Percentiles rank a stretch among this genome's conserved stretches.
Evolutionary conservation across 441 rosid genomes (phyloP).

Genomic region (Euphorbia schlechtendalii): DNA sequence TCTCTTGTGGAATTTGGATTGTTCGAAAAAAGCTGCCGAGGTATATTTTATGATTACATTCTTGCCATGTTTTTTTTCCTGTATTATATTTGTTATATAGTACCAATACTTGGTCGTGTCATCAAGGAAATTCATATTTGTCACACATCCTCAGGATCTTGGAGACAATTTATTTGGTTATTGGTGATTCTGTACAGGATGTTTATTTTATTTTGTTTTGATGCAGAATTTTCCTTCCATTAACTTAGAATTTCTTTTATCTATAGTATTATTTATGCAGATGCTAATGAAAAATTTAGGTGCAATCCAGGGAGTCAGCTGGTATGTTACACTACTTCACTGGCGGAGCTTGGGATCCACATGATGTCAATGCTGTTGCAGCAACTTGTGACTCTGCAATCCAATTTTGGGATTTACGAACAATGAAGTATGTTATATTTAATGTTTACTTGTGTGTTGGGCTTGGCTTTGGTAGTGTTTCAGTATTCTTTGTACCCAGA

Average conservation of each 20-base stretch:
- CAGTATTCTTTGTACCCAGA: neutral
- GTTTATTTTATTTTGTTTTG: neutral
- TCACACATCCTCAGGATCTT: neutral
- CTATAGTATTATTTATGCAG: conserved; percentile 22
- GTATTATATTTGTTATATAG: neutral
- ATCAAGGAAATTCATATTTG: neutral
- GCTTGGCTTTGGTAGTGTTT: neutral
- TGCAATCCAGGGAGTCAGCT: conserved; percentile 71
- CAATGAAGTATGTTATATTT: conserved; percentile 58
- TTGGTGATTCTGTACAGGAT: neutral
- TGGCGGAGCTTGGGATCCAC: conserved; percentile 96
- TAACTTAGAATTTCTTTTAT: conserved; percentile 19
- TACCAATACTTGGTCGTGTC: neutral
- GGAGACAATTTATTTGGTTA: neutral
- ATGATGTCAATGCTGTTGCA: conserved; percentile 64
- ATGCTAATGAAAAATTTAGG: conserved; percentile 40
- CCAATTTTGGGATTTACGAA: conserved; percentile 77
- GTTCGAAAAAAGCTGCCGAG: conserved; percentile 70
- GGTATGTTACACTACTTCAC: conserved; percentile 76
- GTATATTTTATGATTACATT: conserved; percentile 24
- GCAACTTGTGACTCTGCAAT: conserved; percentile 75
- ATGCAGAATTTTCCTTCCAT: neutral
- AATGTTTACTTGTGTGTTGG: neutral
- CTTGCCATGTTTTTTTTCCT: neutral
- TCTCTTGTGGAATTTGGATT: conserved; percentile 73